Evolutionary conservation across 345 rosid genomes (phyloP), one percentile per base, ranked within the genome.

Genomic region (Sisymbrium irio): DNA sequence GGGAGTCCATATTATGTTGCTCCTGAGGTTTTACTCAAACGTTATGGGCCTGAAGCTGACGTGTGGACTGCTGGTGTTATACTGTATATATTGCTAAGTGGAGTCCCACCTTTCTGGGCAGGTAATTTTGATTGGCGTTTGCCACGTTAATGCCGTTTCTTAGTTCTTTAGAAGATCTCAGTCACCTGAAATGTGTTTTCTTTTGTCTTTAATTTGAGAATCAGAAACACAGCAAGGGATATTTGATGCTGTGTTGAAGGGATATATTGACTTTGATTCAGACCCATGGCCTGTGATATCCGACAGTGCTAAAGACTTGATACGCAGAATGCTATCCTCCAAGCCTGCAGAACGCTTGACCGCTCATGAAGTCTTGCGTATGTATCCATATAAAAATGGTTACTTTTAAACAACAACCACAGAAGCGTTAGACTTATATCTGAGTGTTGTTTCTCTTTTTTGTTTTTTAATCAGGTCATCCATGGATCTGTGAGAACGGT

Each of bases 71-170:
- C 97, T 20, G 98, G 98, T 42, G 97, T 94, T 78, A 94, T 94
- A 74, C 46, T 94, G 49, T 94, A 94, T 62, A 94, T 94, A 72
- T 84, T 94, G 87, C 85, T 94, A 37, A 94, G 98, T 53, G 98
- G 98, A 18, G 98, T 94, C 54, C 98, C 98, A 1, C 98, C 98
- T 36, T 94, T 93, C 71, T 95, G 99, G 99, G 99, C 99, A 79
- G 99, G 99, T 95, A 80, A 15, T 6, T 57, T 10, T 40, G 42
- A 36, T 74, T 54, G 9, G 3, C 15, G 8, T 39, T 40, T 54
- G 18, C 0, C 28, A 2, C 4, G 11, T 74, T 32, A 7, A 41
- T 14, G 30, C 9, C 0, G 55, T 53, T 7, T 22, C 40, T 8
- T 67, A 18, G 62, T 46, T 19, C 1, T 47, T 9, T 47, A 13